Evolutionary conservation across 768 basidiomycete genomes (phyloP), one percentile per base, ranked within the genome.

Genomic region (Leccinum uliginosum): DNA sequence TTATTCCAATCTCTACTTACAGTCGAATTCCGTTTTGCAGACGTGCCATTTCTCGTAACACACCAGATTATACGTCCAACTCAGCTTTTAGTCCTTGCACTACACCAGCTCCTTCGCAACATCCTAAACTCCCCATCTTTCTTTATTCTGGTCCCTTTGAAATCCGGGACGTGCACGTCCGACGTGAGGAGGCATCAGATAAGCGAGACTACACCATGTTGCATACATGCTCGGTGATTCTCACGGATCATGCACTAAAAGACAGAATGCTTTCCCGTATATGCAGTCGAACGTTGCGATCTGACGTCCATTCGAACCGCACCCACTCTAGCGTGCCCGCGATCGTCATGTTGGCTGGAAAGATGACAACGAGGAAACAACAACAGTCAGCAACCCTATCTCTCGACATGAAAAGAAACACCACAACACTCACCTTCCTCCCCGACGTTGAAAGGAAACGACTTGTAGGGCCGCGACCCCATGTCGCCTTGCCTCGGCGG

Each of bases 401-500:
- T 9, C 15, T 29, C 21, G 30, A 21, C 19, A 7, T 32, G 46
- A 43, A 15, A 24, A 12, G 1, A 0, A 23, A 24, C 17, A 9
- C 15, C 29, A 47, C 24, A 70, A 47, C 29, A 70, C 83, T 65
- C 62, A 92, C 94, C 90, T 66, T 89, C 89, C 47, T 86, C 83
- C 0, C 91, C 93, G 10, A 97, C 79, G 58, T 89, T 86, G 71
- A 97, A 97, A 38, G 82, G 81, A 50, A 95, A 78, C 3, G 85
- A 87, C 73, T 96, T 98, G 78, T 83, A 98, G 1, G 97, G 93
- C 49, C 89, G 81, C 0, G 87, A 87, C 15, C 92, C 89, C 24
- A 81, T 77, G 62, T 85, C 81, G 0, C 94, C 93, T 71, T 98
- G 94, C 29, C 93, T 77, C 6, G 97, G 96, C 2, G 93, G 95